phyloP scores from a whole-genome alignment of 1,284 basidiomycete genomes.

The Trametes pubescens region DNA sequence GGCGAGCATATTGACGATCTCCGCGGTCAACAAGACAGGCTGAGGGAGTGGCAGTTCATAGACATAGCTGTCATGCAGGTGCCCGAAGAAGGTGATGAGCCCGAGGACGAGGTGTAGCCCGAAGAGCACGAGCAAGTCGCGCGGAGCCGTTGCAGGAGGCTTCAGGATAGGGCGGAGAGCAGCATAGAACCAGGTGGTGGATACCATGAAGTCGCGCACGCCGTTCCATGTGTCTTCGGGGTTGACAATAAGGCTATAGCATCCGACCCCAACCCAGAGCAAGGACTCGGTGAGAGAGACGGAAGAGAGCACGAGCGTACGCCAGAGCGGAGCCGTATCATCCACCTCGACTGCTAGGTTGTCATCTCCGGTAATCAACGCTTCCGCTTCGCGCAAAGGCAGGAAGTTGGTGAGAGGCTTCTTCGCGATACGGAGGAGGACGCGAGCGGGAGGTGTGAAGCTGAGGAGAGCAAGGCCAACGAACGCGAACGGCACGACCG shows the following conservation, averaged over 20 bases:
- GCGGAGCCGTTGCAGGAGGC: constrained; percentile 56
- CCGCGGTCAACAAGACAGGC: constrained; percentile 40
- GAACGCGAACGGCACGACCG: constrained; percentile 58
- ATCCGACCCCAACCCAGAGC: constrained; percentile 57
- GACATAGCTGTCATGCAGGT: constrained; percentile 55
- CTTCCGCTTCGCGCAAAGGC: constrained; percentile 68
- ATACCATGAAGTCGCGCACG: constrained; percentile 51
- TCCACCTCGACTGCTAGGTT: constrained; percentile 39
- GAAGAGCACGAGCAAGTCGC: constrained; percentile 62
- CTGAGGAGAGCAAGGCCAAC: constrained; percentile 55
- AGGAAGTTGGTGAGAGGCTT: constrained; percentile 57
- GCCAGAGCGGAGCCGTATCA: constrained; percentile 57
- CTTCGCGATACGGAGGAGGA: constrained; percentile 42
- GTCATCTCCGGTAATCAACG: constrained; percentile 44
- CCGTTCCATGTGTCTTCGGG: constrained; percentile 40
- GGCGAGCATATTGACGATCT: constrained; percentile 53
- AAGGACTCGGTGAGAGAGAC: constrained; percentile 58
- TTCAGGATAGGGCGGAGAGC: constrained; percentile 49
- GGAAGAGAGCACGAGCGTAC: constrained; percentile 58
- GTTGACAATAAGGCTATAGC: constrained; percentile 49
- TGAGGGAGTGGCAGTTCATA: constrained; percentile 49
- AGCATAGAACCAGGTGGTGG: constrained; percentile 66
- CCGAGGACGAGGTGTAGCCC: constrained; percentile 51
- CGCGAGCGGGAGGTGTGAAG: constrained; percentile 43
- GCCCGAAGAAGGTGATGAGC: constrained; percentile 55